Percentiles rank a stretch among this genome's conserved stretches.
These are phyloP conservation scores for Hanseniaspora occidentalis DNA, from an alignment of 805 yeast species.

Conservation along the genomic window DNA sequence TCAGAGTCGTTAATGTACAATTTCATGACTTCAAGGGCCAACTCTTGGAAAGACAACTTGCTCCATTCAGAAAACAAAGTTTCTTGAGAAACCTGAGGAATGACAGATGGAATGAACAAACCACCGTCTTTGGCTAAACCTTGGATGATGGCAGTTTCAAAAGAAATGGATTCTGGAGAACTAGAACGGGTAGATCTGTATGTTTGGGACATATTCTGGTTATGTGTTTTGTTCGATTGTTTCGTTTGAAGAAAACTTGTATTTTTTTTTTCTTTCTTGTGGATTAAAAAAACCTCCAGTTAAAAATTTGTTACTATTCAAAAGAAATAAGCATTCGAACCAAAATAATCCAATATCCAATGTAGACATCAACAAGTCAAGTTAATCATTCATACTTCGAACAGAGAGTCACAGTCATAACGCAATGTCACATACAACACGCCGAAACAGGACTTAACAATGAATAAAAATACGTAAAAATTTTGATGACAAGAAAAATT, in stretches of 20 bases:
- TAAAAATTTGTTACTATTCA: background rate
- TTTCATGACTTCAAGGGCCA: conserved; percentile 79
- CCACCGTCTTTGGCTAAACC: conserved; percentile 98
- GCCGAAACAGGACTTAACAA: no score
- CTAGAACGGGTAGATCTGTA: conserved; percentile 75
- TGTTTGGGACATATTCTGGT: conserved; percentile 31
- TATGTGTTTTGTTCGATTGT: background rate
- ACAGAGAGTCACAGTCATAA: no score
- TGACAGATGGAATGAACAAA: conserved; percentile 71
- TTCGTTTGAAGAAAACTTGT: background rate
- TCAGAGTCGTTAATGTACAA: conserved; percentile 63
- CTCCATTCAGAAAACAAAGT: conserved; percentile 57
- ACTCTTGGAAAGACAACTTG: conserved; percentile 63
- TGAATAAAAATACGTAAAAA: background rate
- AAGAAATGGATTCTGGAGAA: conserved; percentile 38
- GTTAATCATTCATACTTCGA: background rate
- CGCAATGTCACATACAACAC: no score
- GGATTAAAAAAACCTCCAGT: background rate
- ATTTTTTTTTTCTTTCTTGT: background rate
- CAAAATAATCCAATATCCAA: background rate
- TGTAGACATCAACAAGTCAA: background rate
- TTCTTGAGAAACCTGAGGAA: conserved; percentile 50
- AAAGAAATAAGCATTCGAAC: background rate
- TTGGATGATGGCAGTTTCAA: conserved; percentile 73
- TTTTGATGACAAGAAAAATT: background rate